These are phyloP conservation scores for Trichoderma virens DNA, from an alignment of 495 filamentous ascomycete species.

Conservation along the genomic window DNA sequence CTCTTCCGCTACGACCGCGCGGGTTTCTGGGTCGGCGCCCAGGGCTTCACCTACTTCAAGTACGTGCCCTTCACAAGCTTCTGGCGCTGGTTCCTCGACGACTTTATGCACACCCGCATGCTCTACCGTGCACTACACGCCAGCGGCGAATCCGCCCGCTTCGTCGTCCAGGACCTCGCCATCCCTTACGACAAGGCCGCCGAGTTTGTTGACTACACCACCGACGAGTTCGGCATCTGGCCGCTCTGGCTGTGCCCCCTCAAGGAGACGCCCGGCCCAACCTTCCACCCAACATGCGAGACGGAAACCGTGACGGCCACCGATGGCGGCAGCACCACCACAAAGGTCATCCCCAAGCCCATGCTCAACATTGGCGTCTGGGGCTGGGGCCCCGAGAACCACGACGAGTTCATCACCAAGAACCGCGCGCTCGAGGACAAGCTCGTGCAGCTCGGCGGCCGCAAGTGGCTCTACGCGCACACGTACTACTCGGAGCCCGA, in stretches of 20 bases:
- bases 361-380: slow-evolving; percentile 52
- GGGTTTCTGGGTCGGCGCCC: slow-evolving; percentile 51
- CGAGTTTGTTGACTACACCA: slow-evolving; percentile 46
- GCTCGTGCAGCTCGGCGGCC: slow-evolving; percentile 56
- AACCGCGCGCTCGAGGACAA: slow-evolving; percentile 61
- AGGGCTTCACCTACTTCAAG: slow-evolving; percentile 48
- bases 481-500: slow-evolving; percentile 48
- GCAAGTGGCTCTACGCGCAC: slow-evolving; percentile 56
- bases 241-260: slow-evolving; percentile 56
- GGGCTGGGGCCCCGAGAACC: slow-evolving; percentile 40
- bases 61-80: slow-evolving; percentile 47
- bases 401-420: slow-evolving; percentile 37
- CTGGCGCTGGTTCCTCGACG: slow-evolving; percentile 52
- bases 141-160: slow-evolving; percentile 43
- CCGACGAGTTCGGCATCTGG: slow-evolving; percentile 41
- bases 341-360: slow-evolving; percentile 15
- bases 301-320: slow-evolving; percentile 16
- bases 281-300: slow-evolving; percentile 36
- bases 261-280: slow-evolving; percentile 31
- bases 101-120: slow-evolving; percentile 57
- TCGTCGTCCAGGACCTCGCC: slow-evolving; percentile 52
- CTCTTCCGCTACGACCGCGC: slow-evolving; percentile 53
- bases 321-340: slow-evolving; percentile 12
- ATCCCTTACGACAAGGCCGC: slow-evolving; percentile 43
- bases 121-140: slow-evolving; percentile 54